phyloP scores from a whole-genome alignment of 1,284 basidiomycete genomes.

The Porphyrellus sp. region DNA sequence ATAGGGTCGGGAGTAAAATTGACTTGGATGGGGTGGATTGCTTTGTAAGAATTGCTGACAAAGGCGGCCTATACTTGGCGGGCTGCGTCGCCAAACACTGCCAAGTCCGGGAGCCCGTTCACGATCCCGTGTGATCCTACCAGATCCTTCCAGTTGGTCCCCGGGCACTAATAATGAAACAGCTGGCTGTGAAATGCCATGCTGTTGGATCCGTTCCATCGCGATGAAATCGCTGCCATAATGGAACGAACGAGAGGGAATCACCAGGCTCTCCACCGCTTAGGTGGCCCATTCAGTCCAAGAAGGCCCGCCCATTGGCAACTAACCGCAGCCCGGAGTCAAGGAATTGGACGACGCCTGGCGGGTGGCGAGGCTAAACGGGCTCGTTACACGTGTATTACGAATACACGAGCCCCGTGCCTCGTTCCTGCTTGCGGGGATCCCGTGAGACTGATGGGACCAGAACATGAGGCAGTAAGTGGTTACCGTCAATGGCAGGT shows the following conservation, averaged over 20 bases:
- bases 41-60: conserved; percentile 25
- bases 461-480: conserved; percentile 31
- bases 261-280: background rate
- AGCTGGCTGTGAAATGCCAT: conserved; percentile 13
- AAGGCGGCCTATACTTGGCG: conserved; percentile 19
- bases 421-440: conserved; percentile 14
- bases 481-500: conserved; percentile 7
- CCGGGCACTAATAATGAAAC: conserved; percentile 17
- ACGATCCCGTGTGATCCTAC: conserved; percentile 29
- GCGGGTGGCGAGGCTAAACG: conserved; percentile 11
- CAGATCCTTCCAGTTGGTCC: conserved; percentile 7
- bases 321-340: background rate
- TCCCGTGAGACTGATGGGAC: conserved; percentile 18
- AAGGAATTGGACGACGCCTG: background rate
- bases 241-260: conserved; percentile 11
- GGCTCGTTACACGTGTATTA: conserved; percentile 26
- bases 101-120: conserved; percentile 13
- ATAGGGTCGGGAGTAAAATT: conserved; percentile 30
- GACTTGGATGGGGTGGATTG: conserved; percentile 4
- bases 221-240: conserved; percentile 6
- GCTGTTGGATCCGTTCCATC: conserved; percentile 16
- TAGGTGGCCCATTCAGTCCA: background rate
- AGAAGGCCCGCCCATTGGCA: background rate
- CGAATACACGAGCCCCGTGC: conserved; percentile 21
- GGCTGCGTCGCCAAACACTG: conserved; percentile 22